A percentile compares a stretch with the other conserved stretches of the same genome.
These are phyloP conservation scores for Houttuynia cordata DNA, from an alignment of 164 flowering plant genomes.

Conservation along the genomic window DNA sequence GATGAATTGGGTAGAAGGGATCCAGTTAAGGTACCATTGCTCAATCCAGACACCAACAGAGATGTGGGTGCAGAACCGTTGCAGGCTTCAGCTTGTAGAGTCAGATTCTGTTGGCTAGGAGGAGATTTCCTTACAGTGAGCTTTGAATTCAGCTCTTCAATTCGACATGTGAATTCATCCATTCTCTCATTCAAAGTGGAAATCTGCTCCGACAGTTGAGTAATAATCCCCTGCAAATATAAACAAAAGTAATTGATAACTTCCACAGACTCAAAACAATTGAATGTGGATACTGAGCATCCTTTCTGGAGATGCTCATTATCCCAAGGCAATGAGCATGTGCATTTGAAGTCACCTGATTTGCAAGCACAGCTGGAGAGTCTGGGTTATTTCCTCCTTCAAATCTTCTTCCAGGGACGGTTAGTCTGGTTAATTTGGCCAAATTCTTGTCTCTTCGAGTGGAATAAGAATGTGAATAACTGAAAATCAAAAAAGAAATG, in stretches of 20 bases:
- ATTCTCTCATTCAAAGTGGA: slow-evolving; percentile 74
- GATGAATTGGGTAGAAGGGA: slow-evolving; percentile 44
- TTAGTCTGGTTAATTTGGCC: slow-evolving; percentile 34
- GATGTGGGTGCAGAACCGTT: slow-evolving; percentile 80
- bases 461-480: slow-evolving; percentile 78
- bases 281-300: too few species aligned
- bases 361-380: slow-evolving; percentile 25
- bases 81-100: slow-evolving; percentile 51
- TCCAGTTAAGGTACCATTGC: slow-evolving; percentile 61
- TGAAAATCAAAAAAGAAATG: background rate
- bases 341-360: slow-evolving; percentile 30
- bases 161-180: slow-evolving; percentile 73
- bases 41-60: slow-evolving; percentile 46
- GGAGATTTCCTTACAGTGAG: slow-evolving; percentile 31
- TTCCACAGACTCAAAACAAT: background rate
- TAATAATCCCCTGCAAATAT: slow-evolving; percentile 42
- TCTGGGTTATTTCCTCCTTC: slow-evolving; percentile 36
- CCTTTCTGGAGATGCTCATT: too few species aligned
- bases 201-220: slow-evolving; percentile 87
- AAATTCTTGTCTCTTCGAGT: slow-evolving; percentile 57
- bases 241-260: background rate
- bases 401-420: slow-evolving; percentile 25
- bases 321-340: background rate
- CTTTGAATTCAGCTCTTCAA: slow-evolving; percentile 80
- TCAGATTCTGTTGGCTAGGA: slow-evolving; percentile 51